Evolutionary conservation across 176 grass and related monocot genomes (phyloP), one percentile per base, ranked within the genome.

Genomic region (Cymbopogon citratus): DNA sequence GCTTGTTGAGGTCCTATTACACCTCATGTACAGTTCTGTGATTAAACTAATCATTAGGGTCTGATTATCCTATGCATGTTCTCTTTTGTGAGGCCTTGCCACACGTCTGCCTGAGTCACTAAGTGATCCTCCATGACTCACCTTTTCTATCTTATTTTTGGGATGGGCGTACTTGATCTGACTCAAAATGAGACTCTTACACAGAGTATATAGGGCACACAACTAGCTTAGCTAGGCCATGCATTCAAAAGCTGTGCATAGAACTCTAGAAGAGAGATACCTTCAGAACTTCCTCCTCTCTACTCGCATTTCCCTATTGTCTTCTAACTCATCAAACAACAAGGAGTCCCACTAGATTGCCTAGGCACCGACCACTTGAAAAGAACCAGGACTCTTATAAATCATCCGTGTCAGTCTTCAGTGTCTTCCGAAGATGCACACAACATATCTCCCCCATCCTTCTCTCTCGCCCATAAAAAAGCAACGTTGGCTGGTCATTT

Each of bases 11-110:
- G 36, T 3, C 29, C 9, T 78, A 59, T 84, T 73, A 78, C 44
- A 62, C 78, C 67, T 82, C 46, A 73, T 90, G 67, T 38, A 82
- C 48, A 18, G 15, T 49, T 49, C 46, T 28, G 2, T 78, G 39
- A 86, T 82, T 90, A 90, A 90, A 90, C 28, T 74, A 82, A 44
- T 34, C 59, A 73, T 38, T 79, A 79, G 66, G 67, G 69, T 83
- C 62, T 77, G 25, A 76, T 81, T 81, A 23, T 78, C 66, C 51
- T 78, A 86, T 61, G 83, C 78, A 77, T 81, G 77, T 31, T 89
- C 73, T 77, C 45, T 57, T 84, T 68, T 25, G n/a, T 61, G 9
- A 12, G 21, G 19, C n/a, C 15, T 44, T 41, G 78, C 78, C 87
- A 89, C 87, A 84, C 46, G 83, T 82, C 83, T 46, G 12, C 38